Evolutionary conservation across 805 yeast genomes (phyloP).

Genomic region (Wickerhamiella hasegawae): DNA sequence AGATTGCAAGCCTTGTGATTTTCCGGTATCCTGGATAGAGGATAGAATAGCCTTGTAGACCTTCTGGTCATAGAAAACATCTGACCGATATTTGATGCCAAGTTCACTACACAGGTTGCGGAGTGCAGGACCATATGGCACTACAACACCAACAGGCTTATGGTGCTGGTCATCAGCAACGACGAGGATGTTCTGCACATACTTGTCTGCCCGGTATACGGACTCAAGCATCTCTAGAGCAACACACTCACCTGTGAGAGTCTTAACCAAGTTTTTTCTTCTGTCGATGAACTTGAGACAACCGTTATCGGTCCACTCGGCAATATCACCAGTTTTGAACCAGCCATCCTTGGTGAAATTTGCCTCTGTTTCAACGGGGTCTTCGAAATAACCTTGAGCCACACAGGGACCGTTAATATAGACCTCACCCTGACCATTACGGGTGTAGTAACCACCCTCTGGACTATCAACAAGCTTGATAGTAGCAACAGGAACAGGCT

Average conservation of each 20-base stretch:
- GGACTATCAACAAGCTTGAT: constrained; percentile 80
- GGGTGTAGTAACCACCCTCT: constrained; percentile 82
- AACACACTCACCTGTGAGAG: constrained; percentile 91
- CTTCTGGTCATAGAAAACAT: constrained; percentile 31
- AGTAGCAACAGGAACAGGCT: constrained; percentile 66
- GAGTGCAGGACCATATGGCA: constrained; percentile 59
- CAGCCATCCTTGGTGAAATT: constrained; percentile 75
- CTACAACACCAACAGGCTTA: constrained; percentile 82
- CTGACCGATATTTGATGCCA: constrained; percentile 30
- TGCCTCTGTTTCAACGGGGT: constrained; percentile 60
- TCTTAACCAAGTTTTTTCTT: constrained; percentile 87
- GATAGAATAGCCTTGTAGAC: constrained; percentile 39
- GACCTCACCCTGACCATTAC: constrained; percentile 85
- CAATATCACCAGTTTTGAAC: constrained; percentile 96
- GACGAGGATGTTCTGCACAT: constrained; percentile 71
- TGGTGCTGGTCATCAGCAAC: constrained; percentile 80
- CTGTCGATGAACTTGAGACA: constrained; percentile 77
- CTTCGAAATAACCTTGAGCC: constrained; percentile 61
- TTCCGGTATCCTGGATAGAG: constrained; percentile 57
- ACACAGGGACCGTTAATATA: constrained; percentile 63
- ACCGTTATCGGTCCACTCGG: constrained; percentile 77
- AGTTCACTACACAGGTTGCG: constrained; percentile 42
- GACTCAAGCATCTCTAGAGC: constrained; percentile 92
- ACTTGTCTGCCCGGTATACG: constrained; percentile 65
- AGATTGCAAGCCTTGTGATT: constrained; percentile 62